Evolutionary conservation across 805 yeast species (phyloP), one percentile per base, ranked within the genome.

Genomic region (Saccharomycopsis sp.): DNA sequence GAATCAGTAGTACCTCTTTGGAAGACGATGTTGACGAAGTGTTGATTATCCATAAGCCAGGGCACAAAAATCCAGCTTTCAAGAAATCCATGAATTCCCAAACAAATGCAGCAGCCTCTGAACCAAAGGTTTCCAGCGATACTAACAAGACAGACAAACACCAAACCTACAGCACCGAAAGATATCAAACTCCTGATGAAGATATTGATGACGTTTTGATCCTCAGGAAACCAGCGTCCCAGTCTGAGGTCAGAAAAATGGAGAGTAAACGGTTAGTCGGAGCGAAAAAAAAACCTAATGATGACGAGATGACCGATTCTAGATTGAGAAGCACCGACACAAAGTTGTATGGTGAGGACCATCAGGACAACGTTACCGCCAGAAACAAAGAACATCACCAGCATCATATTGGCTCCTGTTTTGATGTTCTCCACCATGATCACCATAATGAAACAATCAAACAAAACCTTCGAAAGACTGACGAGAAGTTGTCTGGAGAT

Each of bases 21-120:
- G 36, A 18, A 7, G 19, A 13, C 10, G 41, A 26, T 23, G 20
- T 38, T n/a, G 40, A 38, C 30, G 41, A 38, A 3, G 22, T 38
- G 22, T 38, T 38, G 15, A 35, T 38, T 13, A 21, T 38, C 9
- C 37, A 38, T 18, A 10, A 18, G 8, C 15, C 17, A 12, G 30
- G 27, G 10, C 26, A 38, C 17, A 16, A 30, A 21, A 18, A n/a
- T n/a, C n/a, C n/a, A n/a, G n/a, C n/a, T n/a, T n/a, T n/a, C n/a
- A n/a, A n/a, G n/a, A n/a, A n/a, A n/a, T n/a, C n/a, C n/a, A n/a
- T n/a, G n/a, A n/a, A n/a, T n/a, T n/a, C n/a, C n/a, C n/a, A n/a
- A n/a, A n/a, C n/a, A n/a, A n/a, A n/a, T n/a, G n/a, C n/a, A n/a
- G n/a, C n/a, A n/a, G n/a, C n/a, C n/a, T n/a, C 32, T 7, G 32